These are phyloP conservation scores for Tolypocladium album DNA, from an alignment of 2,329 filamentous ascomycete species.

Conservation along the genomic window DNA sequence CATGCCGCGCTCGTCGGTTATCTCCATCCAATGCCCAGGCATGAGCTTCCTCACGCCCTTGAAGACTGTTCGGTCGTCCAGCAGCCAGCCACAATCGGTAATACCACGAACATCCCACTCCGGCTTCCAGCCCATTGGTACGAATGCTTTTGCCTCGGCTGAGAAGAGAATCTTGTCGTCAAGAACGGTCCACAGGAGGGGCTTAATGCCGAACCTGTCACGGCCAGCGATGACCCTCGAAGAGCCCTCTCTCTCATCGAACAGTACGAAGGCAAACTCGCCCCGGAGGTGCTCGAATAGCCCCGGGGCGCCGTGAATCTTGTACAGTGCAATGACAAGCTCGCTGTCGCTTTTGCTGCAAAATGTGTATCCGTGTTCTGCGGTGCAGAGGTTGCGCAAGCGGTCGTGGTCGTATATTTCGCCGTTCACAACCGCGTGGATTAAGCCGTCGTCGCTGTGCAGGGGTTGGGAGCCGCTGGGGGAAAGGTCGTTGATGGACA, in stretches of 20 bases:
- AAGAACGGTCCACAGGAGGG: constrained; percentile 37
- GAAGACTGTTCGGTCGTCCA: constrained; percentile 37
- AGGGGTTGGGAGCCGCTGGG: constrained; percentile 35
- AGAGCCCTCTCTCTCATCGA: constrained; percentile 26
- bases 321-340: constrained; percentile 41
- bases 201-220: constrained; percentile 48
- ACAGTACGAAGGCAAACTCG: constrained; percentile 43
- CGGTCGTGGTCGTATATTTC: constrained; percentile 45
- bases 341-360: constrained; percentile 37
- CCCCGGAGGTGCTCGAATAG: constrained; percentile 34
- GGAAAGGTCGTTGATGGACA: constrained; percentile 41
- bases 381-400: constrained; percentile 24
- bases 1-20: constrained; percentile 21
- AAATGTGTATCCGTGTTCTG: constrained; percentile 30
- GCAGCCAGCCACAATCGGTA: constrained; percentile 28
- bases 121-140: constrained; percentile 37
- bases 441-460: constrained; percentile 20
- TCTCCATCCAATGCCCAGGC: constrained; percentile 32
- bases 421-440: constrained; percentile 49
- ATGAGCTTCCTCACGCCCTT: constrained; percentile 31
- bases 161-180: constrained; percentile 32
- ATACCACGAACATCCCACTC: constrained; percentile 41
- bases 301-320: constrained; percentile 28
- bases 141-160: constrained; percentile 43
- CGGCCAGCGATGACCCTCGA: constrained; percentile 34